phyloP scores from a whole-genome alignment of 2,329 filamentous ascomycete genomes.

The Fusarium foetens region DNA sequence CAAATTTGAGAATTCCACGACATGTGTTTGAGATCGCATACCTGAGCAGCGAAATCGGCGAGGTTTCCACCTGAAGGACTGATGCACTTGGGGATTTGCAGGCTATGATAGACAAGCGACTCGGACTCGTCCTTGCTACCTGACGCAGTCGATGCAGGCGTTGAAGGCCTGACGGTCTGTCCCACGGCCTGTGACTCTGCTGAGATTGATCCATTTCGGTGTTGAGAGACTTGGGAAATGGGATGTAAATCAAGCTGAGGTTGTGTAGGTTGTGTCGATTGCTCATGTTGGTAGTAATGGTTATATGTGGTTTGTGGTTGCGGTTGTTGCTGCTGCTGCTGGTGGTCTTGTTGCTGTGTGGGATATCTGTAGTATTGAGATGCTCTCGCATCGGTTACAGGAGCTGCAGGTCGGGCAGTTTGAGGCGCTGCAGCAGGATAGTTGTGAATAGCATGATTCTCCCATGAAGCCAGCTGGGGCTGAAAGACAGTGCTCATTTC shows the following conservation, averaged over 20 bases:
- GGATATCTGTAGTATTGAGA: slow-evolving; percentile 49
- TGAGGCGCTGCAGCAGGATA: slow-evolving; percentile 52
- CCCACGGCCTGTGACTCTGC: slow-evolving; percentile 36
- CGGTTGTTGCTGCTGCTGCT: slow-evolving; percentile 21
- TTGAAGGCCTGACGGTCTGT: slow-evolving; percentile 51
- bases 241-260: slow-evolving; percentile 22
- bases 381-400: slow-evolving; percentile 49
- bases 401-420: slow-evolving; percentile 46
- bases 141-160: slow-evolving; percentile 45
- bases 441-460: slow-evolving; percentile 56
- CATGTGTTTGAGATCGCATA: slow-evolving; percentile 51
- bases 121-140: slow-evolving; percentile 52
- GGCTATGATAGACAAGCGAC: slow-evolving; percentile 65
- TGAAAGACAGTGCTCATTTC: slow-evolving; percentile 65
- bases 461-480: slow-evolving; percentile 58
- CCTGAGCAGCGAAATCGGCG: slow-evolving; percentile 85
- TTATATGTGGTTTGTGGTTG: slow-evolving; percentile 22
- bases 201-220: slow-evolving; percentile 32
- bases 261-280: slow-evolving; percentile 12
- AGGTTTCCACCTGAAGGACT: slow-evolving; percentile 79
- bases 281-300: slow-evolving; percentile 29
- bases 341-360: slow-evolving; percentile 37
- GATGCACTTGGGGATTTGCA: slow-evolving; percentile 80
- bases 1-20: neutral
- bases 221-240: slow-evolving; percentile 24